Conservation (phyloP, 345 rosid genomes). For the Murraya paniculata region DNA sequence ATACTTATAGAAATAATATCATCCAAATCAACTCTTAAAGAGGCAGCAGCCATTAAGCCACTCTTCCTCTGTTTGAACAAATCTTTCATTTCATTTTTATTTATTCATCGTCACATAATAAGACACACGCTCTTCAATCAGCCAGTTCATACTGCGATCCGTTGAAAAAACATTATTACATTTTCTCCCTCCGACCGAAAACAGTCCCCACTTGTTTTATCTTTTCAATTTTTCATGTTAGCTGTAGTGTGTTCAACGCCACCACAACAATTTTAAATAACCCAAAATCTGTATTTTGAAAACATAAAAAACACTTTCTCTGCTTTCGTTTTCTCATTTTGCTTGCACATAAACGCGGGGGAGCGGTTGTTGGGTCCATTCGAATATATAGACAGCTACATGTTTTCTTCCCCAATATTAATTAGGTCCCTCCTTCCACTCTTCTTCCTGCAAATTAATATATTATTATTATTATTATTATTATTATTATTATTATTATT, state of each 20-base stretch:
- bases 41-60: neutral
- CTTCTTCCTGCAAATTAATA: slow-evolving; percentile 1
- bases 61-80: too few relatives aligned
- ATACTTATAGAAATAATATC: neutral
- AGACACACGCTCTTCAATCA: neutral
- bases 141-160: slow-evolving; percentile 6
- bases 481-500: neutral
- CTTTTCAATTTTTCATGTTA: slow-evolving; percentile 11
- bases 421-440: slow-evolving; percentile 5
- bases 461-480: neutral
- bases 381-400: neutral
- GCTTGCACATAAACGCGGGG: slow-evolving; percentile 11
- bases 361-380: slow-evolving; percentile 40
- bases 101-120: too few relatives aligned
- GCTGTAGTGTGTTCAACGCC: slow-evolving; percentile 27
- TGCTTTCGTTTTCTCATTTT: neutral
- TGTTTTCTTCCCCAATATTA: neutral
- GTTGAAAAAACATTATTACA: slow-evolving; percentile 15
- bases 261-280: neutral
- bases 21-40: neutral
- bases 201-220: neutral
- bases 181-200: slow-evolving; percentile 24
- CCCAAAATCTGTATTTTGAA: neutral
- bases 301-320: neutral
- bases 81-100: too few relatives aligned